Conservation (phyloP, 306 rosid species). For the Vigna mungo region DNA sequence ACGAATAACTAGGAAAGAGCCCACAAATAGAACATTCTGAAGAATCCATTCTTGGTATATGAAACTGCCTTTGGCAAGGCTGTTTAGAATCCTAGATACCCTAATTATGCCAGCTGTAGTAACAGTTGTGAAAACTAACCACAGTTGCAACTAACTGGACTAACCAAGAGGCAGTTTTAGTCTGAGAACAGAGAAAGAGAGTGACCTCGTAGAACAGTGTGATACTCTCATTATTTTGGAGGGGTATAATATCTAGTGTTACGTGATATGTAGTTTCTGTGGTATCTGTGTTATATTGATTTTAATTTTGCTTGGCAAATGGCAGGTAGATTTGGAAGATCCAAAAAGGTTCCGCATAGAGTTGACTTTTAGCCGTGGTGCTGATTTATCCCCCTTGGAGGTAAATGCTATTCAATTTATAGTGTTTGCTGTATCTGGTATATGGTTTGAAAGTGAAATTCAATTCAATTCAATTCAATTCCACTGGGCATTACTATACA, state of each 20-base stretch:
- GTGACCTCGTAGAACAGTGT: neutral
- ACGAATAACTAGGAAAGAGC: neutral
- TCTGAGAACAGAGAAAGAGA: conserved; percentile 1
- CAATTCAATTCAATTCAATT: conserved; percentile 18
- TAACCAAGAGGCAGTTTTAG: neutral
- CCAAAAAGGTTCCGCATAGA: conserved; percentile 89
- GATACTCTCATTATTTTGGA: neutral
- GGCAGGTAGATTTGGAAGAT: conserved; percentile 89
- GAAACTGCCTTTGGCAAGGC: neutral
- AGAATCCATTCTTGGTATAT: neutral
- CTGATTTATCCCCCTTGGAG: conserved; percentile 95
- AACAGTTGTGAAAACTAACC: neutral
- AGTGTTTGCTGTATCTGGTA: neutral
- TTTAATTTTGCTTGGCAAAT: conserved; percentile 41
- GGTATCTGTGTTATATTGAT: conserved; percentile 14
- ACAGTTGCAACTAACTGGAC: neutral
- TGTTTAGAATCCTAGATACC: neutral
- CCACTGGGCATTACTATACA: conserved; percentile 11
- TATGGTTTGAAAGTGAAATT: conserved; percentile 28
- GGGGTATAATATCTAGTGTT: conserved; percentile 13
- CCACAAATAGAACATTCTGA: neutral
- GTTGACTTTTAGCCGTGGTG: conserved; percentile 97
- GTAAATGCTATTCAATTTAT: conserved; percentile 54
- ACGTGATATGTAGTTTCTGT: neutral
- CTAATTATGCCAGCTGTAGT: neutral